Evolutionary conservation across 352 stramenopile genomes (phyloP), one percentile per base, ranked within the genome.

Genomic region (Phytophthora pinifolia): DNA sequence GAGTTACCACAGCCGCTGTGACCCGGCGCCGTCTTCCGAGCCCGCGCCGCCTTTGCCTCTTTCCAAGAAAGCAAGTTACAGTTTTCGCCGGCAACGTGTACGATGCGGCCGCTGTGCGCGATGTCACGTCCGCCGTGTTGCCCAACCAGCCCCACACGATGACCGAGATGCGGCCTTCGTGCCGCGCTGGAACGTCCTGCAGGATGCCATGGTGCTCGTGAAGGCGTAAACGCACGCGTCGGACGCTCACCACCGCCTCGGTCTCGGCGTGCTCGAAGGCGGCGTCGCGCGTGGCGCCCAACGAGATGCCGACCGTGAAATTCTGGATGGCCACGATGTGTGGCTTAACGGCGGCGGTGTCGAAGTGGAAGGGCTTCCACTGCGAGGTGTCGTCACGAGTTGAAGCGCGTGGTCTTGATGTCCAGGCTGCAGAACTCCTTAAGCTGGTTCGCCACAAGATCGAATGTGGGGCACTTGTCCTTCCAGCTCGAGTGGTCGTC

Each of bases 341-440:
- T 0, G 86, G 87, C 76, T 98, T 98, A 49, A 97, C 96, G n/a
- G 92, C 94, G 2, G 91, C 89, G 5, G 82, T 89, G 62, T 98
- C 91, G 59, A 96, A 95, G 72, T 98, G 89, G 70, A 97, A 96
- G 25, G 88, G 88, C 62, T 97, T 97, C 91, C 93, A 98, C 75
- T 97, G 86, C 4, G 73, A 88, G 44, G 77, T 89, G 74, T 98
- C 90, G 47, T 89, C 82, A 76, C 98, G 98, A 98, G 72, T 98
- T 98, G 60, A 98, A 98, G 37, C 94, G 82, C 46, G 88, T 97
- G n/a, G 91, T 89, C 48, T 96, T 86, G 38, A 85, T 86, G 30
- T 84, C 65, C 44, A 98, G 74, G 10, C 70, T 64, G 73, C 98
- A 98, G 53, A 97, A 98, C 9, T 81, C 52, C 58, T 85, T 83